phyloP scores from a whole-genome alignment of 2,329 filamentous ascomycete species.

The Hypoxylon sp. region DNA sequence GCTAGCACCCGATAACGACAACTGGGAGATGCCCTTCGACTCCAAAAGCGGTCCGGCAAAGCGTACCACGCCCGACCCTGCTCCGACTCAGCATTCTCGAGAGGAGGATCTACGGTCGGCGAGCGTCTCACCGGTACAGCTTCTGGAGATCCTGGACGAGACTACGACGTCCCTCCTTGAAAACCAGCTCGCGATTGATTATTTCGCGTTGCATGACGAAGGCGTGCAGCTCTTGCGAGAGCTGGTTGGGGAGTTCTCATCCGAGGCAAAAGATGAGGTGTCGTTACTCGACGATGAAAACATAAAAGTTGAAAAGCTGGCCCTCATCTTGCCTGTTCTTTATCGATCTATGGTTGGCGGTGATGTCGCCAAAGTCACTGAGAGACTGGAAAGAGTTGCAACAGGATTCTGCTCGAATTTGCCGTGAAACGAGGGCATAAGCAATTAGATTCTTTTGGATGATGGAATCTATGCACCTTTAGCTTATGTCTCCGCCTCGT shows the following conservation, averaged over 20 bases:
- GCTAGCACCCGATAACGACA: neutral
- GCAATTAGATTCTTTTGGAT: too few relatives aligned
- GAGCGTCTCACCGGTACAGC: conserved; percentile 37
- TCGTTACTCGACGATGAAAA: conserved; percentile 11
- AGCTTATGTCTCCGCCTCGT: too few relatives aligned
- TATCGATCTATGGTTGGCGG: conserved; percentile 8
- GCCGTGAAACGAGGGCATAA: too few relatives aligned
- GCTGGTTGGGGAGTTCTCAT: conserved; percentile 16
- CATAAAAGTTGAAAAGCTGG: conserved; percentile 3
- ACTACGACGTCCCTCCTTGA: conserved; percentile 34
- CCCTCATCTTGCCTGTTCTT: conserved; percentile 11
- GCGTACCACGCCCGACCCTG: neutral
- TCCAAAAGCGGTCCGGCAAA: neutral
- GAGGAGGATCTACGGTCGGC: conserved; percentile 20
- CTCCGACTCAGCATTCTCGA: conserved; percentile 4
- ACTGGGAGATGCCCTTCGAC: neutral
- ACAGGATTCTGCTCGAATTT: conserved; percentile 6
- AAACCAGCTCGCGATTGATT: conserved; percentile 39
- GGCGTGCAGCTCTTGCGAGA: conserved; percentile 28
- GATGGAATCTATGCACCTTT: too few relatives aligned
- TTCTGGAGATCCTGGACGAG: conserved; percentile 38
- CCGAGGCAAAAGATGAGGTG: conserved; percentile 10
- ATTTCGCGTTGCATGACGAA: conserved; percentile 37
- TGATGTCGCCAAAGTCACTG: neutral
- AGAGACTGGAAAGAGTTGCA: conserved; percentile 4